These are phyloP conservation scores for Erodium trifolium DNA, from an alignment of 441 rosid species.

Conservation along the genomic window DNA sequence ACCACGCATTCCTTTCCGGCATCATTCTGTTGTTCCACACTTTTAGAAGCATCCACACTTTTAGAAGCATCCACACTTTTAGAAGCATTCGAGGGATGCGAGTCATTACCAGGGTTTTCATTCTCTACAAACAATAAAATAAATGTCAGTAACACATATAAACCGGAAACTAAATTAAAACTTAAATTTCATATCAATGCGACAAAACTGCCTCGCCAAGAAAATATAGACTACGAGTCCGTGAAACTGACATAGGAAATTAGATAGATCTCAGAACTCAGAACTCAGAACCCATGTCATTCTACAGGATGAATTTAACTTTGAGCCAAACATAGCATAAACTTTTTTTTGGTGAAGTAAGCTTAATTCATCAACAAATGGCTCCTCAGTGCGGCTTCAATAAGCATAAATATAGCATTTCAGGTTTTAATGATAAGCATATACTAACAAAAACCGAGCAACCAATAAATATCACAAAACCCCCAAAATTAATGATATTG, in stretches of 20 bases:
- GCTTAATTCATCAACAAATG: background rate
- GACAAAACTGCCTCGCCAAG: background rate
- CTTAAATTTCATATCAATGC: background rate
- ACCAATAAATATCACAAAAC: too few species aligned
- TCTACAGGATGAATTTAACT: too few species aligned
- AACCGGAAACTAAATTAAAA: background rate
- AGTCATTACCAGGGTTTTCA: background rate
- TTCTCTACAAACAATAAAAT: background rate
- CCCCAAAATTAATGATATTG: too few species aligned
- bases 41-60: background rate
- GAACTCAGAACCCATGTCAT: background rate
- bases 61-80: background rate
- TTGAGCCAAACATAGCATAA: too few species aligned
- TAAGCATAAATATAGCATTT: background rate
- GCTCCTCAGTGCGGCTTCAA: background rate
- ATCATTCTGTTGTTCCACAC: background rate
- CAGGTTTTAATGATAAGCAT: too few species aligned
- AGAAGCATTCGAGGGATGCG: background rate
- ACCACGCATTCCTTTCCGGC: too few species aligned
- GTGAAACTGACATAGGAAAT: background rate
- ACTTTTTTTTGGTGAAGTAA: too few species aligned
- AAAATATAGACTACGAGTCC: background rate
- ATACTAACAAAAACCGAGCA: too few species aligned
- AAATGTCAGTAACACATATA: conserved; percentile 1
- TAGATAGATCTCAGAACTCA: background rate